Percentiles rank a stretch among this genome's conserved stretches.
These are phyloP conservation scores for Stephania yunnanensis DNA, from an alignment of 164 flowering plant species.

Conservation along the genomic window DNA sequence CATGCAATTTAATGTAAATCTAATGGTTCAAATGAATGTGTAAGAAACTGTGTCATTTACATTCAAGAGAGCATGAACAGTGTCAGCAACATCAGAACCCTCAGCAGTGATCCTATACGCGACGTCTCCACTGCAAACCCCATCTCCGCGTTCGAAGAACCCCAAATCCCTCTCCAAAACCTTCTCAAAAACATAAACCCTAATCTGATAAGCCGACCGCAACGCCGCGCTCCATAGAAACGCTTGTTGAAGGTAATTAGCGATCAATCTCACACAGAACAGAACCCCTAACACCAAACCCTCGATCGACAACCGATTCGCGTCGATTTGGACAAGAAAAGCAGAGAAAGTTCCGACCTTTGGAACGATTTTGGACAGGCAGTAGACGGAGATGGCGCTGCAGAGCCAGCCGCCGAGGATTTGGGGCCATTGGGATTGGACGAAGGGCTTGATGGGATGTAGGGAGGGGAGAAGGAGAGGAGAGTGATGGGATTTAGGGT, in stretches of 20 bases:
- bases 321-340: slow-evolving; percentile 14
- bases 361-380: slow-evolving; percentile 64
- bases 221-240: slow-evolving; percentile 87
- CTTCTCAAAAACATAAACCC: slow-evolving; percentile 55
- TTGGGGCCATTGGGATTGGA: slow-evolving; percentile 47
- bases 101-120: slow-evolving; percentile 86
- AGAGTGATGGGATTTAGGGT: not conserved
- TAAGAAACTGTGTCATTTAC: slow-evolving; percentile 31
- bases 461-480: slow-evolving; percentile 18
- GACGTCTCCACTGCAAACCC: slow-evolving; percentile 63
- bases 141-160: slow-evolving; percentile 63
- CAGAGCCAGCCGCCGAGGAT: slow-evolving; percentile 83
- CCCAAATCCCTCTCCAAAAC: slow-evolving; percentile 74
- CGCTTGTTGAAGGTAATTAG: slow-evolving; percentile 72
- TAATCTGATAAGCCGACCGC: slow-evolving; percentile 38
- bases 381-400: slow-evolving; percentile 60
- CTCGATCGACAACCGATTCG: slow-evolving; percentile 25
- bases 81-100: slow-evolving; percentile 77
- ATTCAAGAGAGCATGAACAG: slow-evolving; percentile 63
- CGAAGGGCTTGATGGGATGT: slow-evolving; percentile 43
- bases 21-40: too few species aligned
- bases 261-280: slow-evolving; percentile 38
- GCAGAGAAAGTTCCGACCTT: slow-evolving; percentile 42
- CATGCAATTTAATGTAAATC: too few species aligned
- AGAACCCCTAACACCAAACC: slow-evolving; percentile 41